phyloP scores from a whole-genome alignment of 441 rosid genomes.

The Corymbia citriodora region DNA sequence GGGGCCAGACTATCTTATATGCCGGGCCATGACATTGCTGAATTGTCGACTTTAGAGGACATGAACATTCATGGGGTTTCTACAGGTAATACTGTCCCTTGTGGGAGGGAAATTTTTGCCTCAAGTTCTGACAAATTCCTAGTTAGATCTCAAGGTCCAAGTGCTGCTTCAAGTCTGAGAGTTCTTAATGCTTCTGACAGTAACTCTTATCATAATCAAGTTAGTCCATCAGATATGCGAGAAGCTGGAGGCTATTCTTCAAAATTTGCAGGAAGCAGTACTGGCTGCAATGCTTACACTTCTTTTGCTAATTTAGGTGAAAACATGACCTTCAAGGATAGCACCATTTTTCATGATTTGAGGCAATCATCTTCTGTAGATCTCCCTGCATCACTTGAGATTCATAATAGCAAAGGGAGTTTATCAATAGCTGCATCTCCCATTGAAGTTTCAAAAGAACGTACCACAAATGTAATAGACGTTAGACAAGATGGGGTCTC shows the following conservation, averaged over 20 bases:
- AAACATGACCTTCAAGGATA: conserved; percentile 4
- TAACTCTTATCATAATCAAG: conserved; percentile 14
- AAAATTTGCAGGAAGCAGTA: conserved; percentile 3
- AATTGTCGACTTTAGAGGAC: conserved; percentile 27
- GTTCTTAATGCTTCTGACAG: conserved; percentile 16
- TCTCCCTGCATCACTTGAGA: conserved; percentile 8
- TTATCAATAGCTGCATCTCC: conserved; percentile 10
- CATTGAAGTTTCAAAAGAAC: conserved; percentile 12
- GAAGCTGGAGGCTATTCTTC: conserved; percentile 17
- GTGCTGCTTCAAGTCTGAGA: conserved; percentile 19
- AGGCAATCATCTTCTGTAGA: conserved; percentile 14
- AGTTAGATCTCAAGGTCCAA: conserved; percentile 17
- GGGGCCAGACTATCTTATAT: neutral
- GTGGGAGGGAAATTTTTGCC: neutral
- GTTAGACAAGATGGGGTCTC: conserved; percentile 6
- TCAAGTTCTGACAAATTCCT: conserved; percentile 7
- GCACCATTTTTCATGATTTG: conserved; percentile 8
- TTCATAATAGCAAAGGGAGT: conserved; percentile 11
- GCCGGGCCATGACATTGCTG: neutral
- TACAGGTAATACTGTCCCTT: conserved; percentile 18
- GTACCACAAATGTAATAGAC: conserved; percentile 1
- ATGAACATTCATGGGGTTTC: conserved; percentile 12
- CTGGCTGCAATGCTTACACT: conserved; percentile 15
- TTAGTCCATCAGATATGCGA: conserved; percentile 16
- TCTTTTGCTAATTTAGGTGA: conserved; percentile 12